Evolutionary conservation across 768 basidiomycete species (phyloP), one percentile per base, ranked within the genome.

Genomic region (Lactifluus rugatus): DNA sequence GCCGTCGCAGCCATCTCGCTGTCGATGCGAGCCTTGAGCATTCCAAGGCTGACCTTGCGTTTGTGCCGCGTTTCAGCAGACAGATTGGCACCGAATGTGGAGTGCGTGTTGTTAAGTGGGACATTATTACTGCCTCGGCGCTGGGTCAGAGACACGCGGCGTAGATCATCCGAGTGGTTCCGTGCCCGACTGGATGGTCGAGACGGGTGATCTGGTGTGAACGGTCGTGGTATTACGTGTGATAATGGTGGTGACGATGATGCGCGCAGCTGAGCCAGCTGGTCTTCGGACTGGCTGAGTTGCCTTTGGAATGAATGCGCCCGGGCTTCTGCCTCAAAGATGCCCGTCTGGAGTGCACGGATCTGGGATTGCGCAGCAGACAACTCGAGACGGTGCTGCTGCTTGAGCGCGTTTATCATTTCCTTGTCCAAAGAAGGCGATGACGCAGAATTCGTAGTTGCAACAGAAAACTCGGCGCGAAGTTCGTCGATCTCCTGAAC

Each of bases 1-100:
- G 74, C 62, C 10, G 71, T 71, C 2, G 72, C 71, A 16, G 78
- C 81, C 19, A 78, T 73, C 70, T 93, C 91, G 68, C 87, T 86
- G 60, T 92, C 88, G 65, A 93, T 93, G 45, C 91, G 82, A 21
- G 89, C 90, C 67, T 91, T 92, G 51, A 94, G 81, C 88, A 94
- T 93, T 70, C 85, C 82, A 64, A 93, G 71, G 71, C 87, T 89
- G 64, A 90, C 82, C 65, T 83, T 81, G 55, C 90, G 85, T 67
- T 91, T 91, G 70, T 92, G 89, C 28, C 80, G 75, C 36, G 86
- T 84, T 70, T 89, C 87, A 0, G 86, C 79, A 7, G 86, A 81
- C 48, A 93, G 76, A 51, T 78, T 79, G 28, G 25, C 84, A 77
- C 26, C 81, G 74, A 41, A 79, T 67, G 74, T 64, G 60, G 62